A percentile compares a stretch with the other conserved stretches of the same genome.
These are phyloP conservation scores for Phytophthora aleatoria DNA, from an alignment of 352 stramenopile genomes.

Conservation along the genomic window DNA sequence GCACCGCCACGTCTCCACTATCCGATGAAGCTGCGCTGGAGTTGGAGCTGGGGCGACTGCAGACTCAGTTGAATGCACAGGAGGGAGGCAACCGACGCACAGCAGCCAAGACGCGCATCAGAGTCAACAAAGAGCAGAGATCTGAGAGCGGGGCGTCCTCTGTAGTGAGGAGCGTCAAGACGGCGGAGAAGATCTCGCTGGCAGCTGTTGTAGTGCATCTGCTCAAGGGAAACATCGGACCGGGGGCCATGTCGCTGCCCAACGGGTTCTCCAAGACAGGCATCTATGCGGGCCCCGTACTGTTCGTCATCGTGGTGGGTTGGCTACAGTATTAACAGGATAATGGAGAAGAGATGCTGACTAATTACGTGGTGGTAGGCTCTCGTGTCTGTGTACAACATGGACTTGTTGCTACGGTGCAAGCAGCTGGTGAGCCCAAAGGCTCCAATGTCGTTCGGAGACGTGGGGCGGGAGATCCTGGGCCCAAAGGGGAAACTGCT, in stretches of 20 bases:
- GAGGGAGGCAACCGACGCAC: background rate
- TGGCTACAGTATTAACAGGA: background rate
- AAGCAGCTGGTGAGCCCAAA: constrained; percentile 65
- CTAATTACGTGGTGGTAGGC: constrained; percentile 33
- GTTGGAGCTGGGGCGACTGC: constrained; percentile 17
- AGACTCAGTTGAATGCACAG: constrained; percentile 2
- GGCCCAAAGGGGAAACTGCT: constrained; percentile 63
- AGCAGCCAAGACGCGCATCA: background rate
- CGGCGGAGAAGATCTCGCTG: constrained; percentile 56
- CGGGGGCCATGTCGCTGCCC: constrained; percentile 79
- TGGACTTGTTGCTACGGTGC: constrained; percentile 76
- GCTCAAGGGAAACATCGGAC: constrained; percentile 79
- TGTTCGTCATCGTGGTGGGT: constrained; percentile 67
- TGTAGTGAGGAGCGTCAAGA: constrained; percentile 10
- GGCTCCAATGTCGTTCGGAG: constrained; percentile 67
- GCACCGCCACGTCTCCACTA: background rate
- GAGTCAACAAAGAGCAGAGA: constrained; percentile 2
- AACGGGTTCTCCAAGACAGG: constrained; percentile 79
- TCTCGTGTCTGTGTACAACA: constrained; percentile 83
- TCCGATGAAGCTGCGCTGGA: constrained; percentile 13
- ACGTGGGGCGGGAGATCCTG: constrained; percentile 69
- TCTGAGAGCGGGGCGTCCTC: constrained; percentile 25
- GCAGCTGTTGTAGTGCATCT: constrained; percentile 67
- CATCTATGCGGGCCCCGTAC: constrained; percentile 56
- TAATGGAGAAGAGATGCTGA: background rate